Evolutionary conservation across 2,329 filamentous ascomycete genomes (phyloP), one percentile per base, ranked within the genome.

Genomic region (Apiospora sp.): DNA sequence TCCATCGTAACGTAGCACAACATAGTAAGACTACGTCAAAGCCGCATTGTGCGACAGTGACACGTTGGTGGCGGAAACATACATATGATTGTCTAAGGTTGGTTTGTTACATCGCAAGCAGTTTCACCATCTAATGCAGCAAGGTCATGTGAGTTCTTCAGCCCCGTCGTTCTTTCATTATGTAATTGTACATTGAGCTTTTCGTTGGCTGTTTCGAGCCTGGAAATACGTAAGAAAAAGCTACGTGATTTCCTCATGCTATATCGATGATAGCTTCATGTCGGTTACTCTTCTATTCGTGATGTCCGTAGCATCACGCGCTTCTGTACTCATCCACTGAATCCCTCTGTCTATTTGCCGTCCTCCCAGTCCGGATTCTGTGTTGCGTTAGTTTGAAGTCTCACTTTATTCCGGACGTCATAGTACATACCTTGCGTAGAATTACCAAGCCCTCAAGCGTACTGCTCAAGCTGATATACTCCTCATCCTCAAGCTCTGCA

Each of bases 371-470:
- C 86, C 7, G 87, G 87, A 77, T 89, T 89, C 87, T 89, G 74
- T 27, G 67, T n/a, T 16, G 44, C n/a, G 67, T 75, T 72, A 75
- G 71, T 74, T 61, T 27, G 58, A 27, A 67, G 34, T 48, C 8
- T 30, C 44, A 71, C 24, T 61, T 34, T 27, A 51, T 22, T 19
- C 58, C 7, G 41, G 13, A 22, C 22, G 43, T 5, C 67, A 37
- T 16, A 34, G 13, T 41, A 76, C 90, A 84, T 88, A 97, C 96
- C 94, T 98, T 98, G 88, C 93, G 93, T 83, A 99, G 87, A 83
- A 99, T 98, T 72, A 98, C 96, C 79, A 99, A 87, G 44, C 96
- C 96, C 85, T 99, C 96, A 74, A 99, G 88, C 71, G 92, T 97
- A 85, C 91, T 96, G 82, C 92, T 97, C 80, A 99, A 86, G 83